Evolutionary conservation across 1,139 yeast genomes (phyloP).

Genomic region (Arxiozyma slooffiae): DNA sequence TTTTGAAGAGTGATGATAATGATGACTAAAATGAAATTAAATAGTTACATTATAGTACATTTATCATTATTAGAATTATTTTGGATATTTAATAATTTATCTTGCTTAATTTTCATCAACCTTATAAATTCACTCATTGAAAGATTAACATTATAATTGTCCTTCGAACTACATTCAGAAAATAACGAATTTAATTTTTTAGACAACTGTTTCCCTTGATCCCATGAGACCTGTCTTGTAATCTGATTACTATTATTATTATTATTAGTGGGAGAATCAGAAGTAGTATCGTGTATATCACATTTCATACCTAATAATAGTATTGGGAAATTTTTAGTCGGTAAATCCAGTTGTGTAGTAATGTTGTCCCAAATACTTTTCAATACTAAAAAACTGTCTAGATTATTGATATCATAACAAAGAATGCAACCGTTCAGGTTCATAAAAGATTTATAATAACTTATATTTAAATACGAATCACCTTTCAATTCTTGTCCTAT

Average conservation of each 20-base stretch:
- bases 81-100: neutral
- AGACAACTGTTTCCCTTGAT: slow-evolving; percentile 61
- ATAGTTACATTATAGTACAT: slow-evolving; percentile 6
- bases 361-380: slow-evolving; percentile 77
- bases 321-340: slow-evolving; percentile 47
- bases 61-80: slow-evolving; percentile 1
- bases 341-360: slow-evolving; percentile 51
- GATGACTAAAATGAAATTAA: neutral
- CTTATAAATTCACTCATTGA: slow-evolving; percentile 61
- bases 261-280: neutral
- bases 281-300: slow-evolving; percentile 37
- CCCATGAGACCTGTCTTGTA: slow-evolving; percentile 36
- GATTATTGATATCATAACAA: slow-evolving; percentile 73
- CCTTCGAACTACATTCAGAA: slow-evolving; percentile 75
- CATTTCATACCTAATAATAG: slow-evolving; percentile 78
- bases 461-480: slow-evolving; percentile 79
- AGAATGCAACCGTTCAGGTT: slow-evolving; percentile 81
- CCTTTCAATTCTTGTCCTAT: slow-evolving; percentile 55
- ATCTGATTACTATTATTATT: neutral
- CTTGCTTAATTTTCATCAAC: slow-evolving; percentile 48
- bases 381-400: slow-evolving; percentile 70
- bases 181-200: slow-evolving; percentile 53
- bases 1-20: no score
- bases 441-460: slow-evolving; percentile 61
- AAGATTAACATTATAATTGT: slow-evolving; percentile 50